Conservation (phyloP, 345 rosid species). For the Euclidium syriacum region DNA sequence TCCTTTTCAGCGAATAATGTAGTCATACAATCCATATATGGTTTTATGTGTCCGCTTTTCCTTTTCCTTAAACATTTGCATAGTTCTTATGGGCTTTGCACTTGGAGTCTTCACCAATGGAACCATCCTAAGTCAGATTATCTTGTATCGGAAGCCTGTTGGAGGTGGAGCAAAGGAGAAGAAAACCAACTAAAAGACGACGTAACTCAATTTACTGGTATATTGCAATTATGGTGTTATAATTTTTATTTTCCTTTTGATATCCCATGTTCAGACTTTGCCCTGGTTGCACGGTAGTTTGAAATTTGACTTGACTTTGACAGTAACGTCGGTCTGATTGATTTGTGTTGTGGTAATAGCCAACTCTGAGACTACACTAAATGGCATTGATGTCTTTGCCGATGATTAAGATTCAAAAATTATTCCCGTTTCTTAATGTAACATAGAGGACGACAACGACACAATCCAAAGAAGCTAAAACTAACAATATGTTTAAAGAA, state of each 20-base stretch:
- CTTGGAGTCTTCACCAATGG: constrained; percentile 60
- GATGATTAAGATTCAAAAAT: too few relatives aligned
- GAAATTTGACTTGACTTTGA: background rate
- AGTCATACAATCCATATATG: background rate
- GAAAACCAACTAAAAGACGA: constrained; percentile 40
- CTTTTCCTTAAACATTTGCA: constrained; percentile 33
- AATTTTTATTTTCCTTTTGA: background rate
- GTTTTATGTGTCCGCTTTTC: background rate
- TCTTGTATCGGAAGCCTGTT: constrained; percentile 45
- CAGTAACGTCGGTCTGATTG: background rate
- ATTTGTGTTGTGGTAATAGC: background rate
- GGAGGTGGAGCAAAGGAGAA: constrained; percentile 43
- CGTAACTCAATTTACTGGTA: background rate
- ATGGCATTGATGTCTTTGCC: too few relatives aligned
- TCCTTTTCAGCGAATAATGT: constrained; percentile 32
- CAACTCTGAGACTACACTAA: background rate
- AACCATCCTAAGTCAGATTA: constrained; percentile 63
- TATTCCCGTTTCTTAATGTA: too few relatives aligned
- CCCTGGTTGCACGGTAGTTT: background rate
- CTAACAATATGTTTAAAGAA: too few relatives aligned
- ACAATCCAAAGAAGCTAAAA: background rate
- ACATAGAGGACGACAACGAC: too few relatives aligned
- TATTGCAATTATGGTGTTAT: constrained; percentile 2
- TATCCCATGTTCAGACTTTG: background rate
- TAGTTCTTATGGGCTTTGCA: constrained; percentile 64